phyloP scores from a whole-genome alignment of 257 asterid species.

The Ilex asprella region DNA sequence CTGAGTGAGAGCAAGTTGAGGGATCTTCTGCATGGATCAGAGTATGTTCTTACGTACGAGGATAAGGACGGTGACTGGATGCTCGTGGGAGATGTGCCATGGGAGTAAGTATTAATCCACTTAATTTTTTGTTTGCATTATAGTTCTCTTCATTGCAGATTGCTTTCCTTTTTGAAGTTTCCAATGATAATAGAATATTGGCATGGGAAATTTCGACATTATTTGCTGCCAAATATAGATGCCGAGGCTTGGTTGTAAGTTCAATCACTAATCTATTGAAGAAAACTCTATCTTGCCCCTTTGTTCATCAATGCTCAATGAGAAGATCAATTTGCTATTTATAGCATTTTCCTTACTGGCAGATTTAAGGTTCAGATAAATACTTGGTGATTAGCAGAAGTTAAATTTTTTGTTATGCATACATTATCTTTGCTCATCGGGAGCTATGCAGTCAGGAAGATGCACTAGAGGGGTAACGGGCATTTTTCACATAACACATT shows the following conservation, averaged over 20 bases:
- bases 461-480: not conserved
- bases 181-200: no score
- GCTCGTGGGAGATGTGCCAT: constrained; percentile 34
- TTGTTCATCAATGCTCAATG: not conserved
- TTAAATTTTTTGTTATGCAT: no score
- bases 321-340: no score
- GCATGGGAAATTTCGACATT: not conserved
- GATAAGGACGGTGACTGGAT: constrained; percentile 36
- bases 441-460: not conserved
- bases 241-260: no score
- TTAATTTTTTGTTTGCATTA: not conserved
- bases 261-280: no score
- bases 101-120: constrained; percentile 22
- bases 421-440: not conserved
- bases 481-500: no score
- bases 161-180: not conserved
- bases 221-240: not conserved
- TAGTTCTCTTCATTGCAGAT: not conserved
- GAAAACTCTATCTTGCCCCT: not conserved
- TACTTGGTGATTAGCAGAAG: not conserved
- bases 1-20: constrained; percentile 54
- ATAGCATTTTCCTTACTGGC: not conserved
- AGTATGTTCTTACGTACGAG: constrained; percentile 36
- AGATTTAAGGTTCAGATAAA: not conserved
- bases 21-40: constrained; percentile 64